Conservation (phyloP, 2,329 filamentous ascomycete species). For the Furcasterigmium sp. region DNA sequence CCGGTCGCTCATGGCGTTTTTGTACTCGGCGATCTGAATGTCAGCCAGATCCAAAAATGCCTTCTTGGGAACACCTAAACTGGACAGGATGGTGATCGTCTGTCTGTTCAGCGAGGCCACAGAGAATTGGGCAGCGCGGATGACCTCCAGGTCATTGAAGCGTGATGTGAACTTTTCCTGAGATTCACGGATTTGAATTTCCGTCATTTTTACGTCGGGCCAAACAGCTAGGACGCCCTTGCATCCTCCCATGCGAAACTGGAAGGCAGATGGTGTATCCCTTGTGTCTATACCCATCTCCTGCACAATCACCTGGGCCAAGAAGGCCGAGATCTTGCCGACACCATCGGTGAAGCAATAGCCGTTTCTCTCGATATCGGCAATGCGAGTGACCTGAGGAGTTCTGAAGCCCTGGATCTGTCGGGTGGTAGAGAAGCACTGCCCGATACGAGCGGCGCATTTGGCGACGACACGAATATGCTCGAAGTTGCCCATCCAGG, state of each 20-base stretch:
- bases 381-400: conserved; percentile 53
- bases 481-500: conserved; percentile 81
- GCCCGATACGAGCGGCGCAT: conserved; percentile 81
- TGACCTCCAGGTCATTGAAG: conserved; percentile 75
- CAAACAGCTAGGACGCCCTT: conserved; percentile 84
- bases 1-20: conserved; percentile 64
- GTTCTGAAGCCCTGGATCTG: conserved; percentile 62
- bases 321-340: conserved; percentile 78
- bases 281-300: conserved; percentile 59
- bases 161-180: conserved; percentile 79
- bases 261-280: conserved; percentile 72
- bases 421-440: conserved; percentile 92
- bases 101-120: conserved; percentile 83
- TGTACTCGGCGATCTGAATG: conserved; percentile 62
- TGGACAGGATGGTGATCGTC: conserved; percentile 77
- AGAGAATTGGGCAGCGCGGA: conserved; percentile 71
- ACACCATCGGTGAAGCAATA: conserved; percentile 87
- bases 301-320: conserved; percentile 67
- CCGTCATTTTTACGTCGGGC: conserved; percentile 57
- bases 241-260: conserved; percentile 87
- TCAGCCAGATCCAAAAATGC: conserved; percentile 65
- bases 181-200: conserved; percentile 75
- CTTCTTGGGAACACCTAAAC: conserved; percentile 63
- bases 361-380: conserved; percentile 64
- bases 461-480: conserved; percentile 84